phyloP scores from a whole-genome alignment of 129 eudicot genomes.

The Lonicera japonica region DNA sequence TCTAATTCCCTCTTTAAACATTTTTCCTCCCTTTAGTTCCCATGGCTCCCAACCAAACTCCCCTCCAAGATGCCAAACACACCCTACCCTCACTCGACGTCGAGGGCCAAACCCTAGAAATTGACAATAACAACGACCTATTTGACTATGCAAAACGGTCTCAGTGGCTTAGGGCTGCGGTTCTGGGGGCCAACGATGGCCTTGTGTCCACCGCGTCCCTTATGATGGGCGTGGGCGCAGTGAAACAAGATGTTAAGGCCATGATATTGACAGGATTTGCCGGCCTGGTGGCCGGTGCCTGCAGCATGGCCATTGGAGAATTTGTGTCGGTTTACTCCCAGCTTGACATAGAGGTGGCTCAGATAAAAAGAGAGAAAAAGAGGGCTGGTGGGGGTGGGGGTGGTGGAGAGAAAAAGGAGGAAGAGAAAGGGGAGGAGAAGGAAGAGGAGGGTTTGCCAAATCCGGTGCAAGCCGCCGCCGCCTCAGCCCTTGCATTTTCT shows the following conservation, averaged over 20 bases:
- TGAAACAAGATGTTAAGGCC: constrained; percentile 42
- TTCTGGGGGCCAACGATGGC: constrained; percentile 70
- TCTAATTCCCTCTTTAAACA: background rate
- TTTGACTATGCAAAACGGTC: constrained; percentile 53
- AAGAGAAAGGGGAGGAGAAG: background rate
- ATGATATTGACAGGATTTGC: constrained; percentile 65
- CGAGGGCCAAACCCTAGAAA: constrained; percentile 14
- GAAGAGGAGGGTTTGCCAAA: constrained; percentile 36
- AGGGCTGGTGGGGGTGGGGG: constrained; percentile 1
- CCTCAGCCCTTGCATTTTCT: constrained; percentile 55
- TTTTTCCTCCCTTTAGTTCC: background rate
- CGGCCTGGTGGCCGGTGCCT: constrained; percentile 62
- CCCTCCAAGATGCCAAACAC: constrained; percentile 4
- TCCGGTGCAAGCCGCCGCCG: constrained; percentile 54
- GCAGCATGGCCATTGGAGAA: constrained; percentile 72
- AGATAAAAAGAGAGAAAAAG: constrained; percentile 30
- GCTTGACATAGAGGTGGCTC: constrained; percentile 53
- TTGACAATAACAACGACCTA: background rate
- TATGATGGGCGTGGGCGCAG: constrained; percentile 69
- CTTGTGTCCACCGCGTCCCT: constrained; percentile 58
- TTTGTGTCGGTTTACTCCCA: constrained; percentile 61
- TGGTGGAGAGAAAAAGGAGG: background rate
- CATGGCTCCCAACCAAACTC: constrained; percentile 25
- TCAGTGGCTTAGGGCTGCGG: constrained; percentile 65
- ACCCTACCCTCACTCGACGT: constrained; percentile 8